phyloP scores from a whole-genome alignment of 2,329 filamentous ascomycete species.

The Chrysoporthe austroafricana region DNA sequence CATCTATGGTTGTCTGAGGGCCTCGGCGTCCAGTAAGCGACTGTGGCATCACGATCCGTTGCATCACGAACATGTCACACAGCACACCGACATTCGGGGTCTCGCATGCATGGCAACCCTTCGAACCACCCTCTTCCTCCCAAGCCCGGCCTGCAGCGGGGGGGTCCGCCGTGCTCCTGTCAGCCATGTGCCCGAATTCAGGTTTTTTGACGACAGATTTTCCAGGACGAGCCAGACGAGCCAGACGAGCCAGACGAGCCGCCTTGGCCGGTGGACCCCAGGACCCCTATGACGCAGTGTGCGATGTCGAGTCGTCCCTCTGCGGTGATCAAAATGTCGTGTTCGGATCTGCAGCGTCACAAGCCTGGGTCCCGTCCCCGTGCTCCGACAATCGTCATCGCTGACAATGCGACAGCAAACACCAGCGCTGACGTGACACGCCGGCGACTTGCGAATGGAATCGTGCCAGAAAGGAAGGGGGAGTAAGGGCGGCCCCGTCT shows the following conservation, averaged over 20 bases:
- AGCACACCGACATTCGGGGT: not conserved
- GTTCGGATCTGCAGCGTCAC: not conserved
- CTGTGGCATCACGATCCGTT: not conserved
- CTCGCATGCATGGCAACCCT: not conserved
- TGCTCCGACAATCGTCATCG: not conserved
- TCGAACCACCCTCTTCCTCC: not conserved
- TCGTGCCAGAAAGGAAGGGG: not conserved
- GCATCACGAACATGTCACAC: not conserved
- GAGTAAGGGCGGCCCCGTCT: not conserved
- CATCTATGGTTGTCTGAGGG: not conserved
- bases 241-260: not conserved
- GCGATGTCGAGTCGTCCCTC: too few relatives aligned
- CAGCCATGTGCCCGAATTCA: not conserved
- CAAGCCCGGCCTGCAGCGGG: not conserved
- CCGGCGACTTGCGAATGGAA: not conserved
- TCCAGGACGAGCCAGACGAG: not conserved
- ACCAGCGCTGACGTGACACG: not conserved
- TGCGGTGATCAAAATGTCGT: not conserved
- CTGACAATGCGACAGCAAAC: not conserved
- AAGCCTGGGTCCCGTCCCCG: not conserved
- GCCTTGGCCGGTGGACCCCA: not conserved
- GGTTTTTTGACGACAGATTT: not conserved
- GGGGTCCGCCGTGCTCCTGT: not conserved
- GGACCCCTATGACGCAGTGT: constrained; percentile 7
- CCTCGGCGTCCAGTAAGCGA: not conserved